Conservation (phyloP, 345 rosid species). For the Arabis hirsuta region DNA sequence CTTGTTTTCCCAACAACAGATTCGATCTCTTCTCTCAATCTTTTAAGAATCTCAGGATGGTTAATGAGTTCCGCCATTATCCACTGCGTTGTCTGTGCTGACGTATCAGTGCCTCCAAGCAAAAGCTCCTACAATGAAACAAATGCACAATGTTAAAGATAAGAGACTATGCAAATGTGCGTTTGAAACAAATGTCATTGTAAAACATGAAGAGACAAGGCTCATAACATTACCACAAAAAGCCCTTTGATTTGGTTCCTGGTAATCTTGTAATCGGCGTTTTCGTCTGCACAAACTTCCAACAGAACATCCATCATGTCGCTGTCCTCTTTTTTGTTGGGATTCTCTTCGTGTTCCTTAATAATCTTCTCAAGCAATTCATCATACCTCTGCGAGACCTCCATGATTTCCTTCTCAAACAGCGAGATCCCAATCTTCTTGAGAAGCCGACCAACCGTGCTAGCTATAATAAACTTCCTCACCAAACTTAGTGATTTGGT, state of each 20-base stretch:
- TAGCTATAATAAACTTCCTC: constrained; percentile 42
- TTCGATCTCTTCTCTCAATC: constrained; percentile 45
- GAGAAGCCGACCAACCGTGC: constrained; percentile 41
- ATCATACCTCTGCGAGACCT: constrained; percentile 37
- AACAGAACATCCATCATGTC: constrained; percentile 58
- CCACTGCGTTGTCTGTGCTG: constrained; percentile 47
- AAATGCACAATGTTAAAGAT: constrained; percentile 21
- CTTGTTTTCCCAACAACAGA: constrained; percentile 39
- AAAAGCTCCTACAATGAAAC: constrained; percentile 41
- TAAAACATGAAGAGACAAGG: constrained; percentile 2
- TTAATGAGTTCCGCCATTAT: constrained; percentile 47
- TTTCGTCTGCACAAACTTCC: constrained; percentile 44
- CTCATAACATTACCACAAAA: constrained; percentile 41
- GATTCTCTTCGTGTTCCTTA: constrained; percentile 49
- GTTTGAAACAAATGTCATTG: background rate
- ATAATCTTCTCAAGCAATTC: constrained; percentile 46
- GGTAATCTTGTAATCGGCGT: constrained; percentile 45
- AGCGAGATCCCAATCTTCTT: constrained; percentile 39
- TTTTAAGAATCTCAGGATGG: constrained; percentile 39
- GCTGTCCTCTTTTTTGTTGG: constrained; percentile 38
- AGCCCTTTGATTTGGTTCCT: constrained; percentile 49
- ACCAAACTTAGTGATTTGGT: constrained; percentile 36
- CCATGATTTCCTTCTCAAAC: constrained; percentile 41
- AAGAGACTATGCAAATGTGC: background rate
- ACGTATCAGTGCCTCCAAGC: constrained; percentile 45